Percentiles rank a stretch among this genome's conserved stretches.
Evolutionary conservation across 2,329 filamentous ascomycete species (phyloP).

Genomic region (Phyllosticta citribraziliensis): DNA sequence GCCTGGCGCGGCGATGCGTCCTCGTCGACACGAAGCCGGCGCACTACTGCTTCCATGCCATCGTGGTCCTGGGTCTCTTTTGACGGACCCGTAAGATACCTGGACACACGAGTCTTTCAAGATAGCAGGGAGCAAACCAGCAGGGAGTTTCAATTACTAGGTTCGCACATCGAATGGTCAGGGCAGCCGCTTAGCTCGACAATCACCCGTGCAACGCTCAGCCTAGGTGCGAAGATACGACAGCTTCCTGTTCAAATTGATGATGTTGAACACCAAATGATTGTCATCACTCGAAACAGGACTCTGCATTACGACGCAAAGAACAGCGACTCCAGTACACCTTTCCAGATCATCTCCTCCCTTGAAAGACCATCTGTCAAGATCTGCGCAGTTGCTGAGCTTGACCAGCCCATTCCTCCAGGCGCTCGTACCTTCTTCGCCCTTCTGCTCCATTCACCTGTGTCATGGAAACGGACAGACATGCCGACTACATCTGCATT

Average conservation of each 20-base stretch:
- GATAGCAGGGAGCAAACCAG: not conserved
- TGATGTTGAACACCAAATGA: not conserved
- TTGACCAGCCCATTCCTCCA: not conserved
- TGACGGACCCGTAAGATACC: not conserved
- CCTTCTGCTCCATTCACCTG: not conserved
- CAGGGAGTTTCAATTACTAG: not conserved
- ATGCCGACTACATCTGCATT: not conserved
- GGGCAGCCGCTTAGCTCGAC: not conserved
- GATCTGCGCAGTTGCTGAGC: not conserved
- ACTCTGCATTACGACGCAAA: not conserved
- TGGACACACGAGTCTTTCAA: not conserved
- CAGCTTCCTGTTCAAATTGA: not conserved
- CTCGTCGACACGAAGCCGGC: not conserved
- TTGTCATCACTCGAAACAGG: not conserved
- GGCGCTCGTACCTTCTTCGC: not conserved
- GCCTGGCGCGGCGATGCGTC: not conserved
- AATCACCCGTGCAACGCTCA: not conserved
- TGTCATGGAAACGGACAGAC: not conserved
- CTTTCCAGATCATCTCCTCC: not conserved
- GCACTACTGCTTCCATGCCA: not conserved
- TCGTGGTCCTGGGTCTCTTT: not conserved
- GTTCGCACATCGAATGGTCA: not conserved
- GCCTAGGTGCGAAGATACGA: not conserved
- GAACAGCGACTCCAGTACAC: not conserved
- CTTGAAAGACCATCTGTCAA: not conserved